phyloP scores from a whole-genome alignment of 495 filamentous ascomycete species.

The Xylaria flabelliformis region DNA sequence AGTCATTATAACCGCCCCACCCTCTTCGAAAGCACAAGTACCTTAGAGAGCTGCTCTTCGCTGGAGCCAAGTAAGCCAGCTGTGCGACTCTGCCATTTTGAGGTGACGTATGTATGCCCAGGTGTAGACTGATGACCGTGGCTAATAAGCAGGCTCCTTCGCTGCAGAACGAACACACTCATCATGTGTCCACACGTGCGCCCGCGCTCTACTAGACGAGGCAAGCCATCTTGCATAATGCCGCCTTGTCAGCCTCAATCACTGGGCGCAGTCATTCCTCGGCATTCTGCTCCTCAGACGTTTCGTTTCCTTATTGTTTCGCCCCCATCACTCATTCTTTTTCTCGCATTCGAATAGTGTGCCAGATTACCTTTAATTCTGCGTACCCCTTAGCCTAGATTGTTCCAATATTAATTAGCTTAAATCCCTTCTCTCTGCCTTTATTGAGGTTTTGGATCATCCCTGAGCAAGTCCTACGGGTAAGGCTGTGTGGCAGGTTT shows the following conservation, averaged over 20 bases:
- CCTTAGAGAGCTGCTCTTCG: slow-evolving; percentile 3
- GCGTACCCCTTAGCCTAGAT: neutral
- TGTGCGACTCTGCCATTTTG: slow-evolving; percentile 3
- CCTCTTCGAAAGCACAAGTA: neutral
- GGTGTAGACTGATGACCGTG: neutral
- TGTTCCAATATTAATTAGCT: slow-evolving; percentile 12
- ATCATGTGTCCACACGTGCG: slow-evolving; percentile 14
- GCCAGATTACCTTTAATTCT: neutral
- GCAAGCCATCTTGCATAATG: slow-evolving; percentile 12
- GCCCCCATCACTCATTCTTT: slow-evolving; percentile 14
- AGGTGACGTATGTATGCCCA: slow-evolving; percentile 11
- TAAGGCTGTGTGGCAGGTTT: slow-evolving; percentile 15
- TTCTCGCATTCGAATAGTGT: neutral
- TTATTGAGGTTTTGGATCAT: neutral
- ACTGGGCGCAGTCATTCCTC: slow-evolving; percentile 18
- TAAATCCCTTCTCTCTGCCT: neutral
- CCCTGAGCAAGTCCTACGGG: neutral
- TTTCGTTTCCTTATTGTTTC: slow-evolving; percentile 11
- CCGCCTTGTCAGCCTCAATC: slow-evolving; percentile 27
- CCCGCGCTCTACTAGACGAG: slow-evolving; percentile 23
- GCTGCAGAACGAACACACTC: neutral
- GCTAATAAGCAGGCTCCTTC: slow-evolving; percentile 13
- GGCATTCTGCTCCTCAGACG: neutral
- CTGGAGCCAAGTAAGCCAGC: slow-evolving; percentile 4
- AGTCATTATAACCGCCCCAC: neutral